A percentile compares a stretch with the other conserved stretches of the same genome.
Evolutionary conservation across 371 early-diverging fungal genomes (phyloP).

Genomic region (Aphelidium insulamus): DNA sequence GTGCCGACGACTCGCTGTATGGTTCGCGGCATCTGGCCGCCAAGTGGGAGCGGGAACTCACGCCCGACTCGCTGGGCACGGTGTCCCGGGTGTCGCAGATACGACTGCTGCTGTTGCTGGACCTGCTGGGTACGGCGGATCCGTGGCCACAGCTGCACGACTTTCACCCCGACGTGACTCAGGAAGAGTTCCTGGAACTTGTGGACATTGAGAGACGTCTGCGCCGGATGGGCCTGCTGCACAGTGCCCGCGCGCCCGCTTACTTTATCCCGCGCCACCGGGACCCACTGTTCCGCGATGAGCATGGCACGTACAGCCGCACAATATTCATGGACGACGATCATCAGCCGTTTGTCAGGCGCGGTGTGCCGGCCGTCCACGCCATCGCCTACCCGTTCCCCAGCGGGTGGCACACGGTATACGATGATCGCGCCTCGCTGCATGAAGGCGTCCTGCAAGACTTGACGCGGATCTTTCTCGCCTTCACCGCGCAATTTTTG

Average conservation of each 20-base stretch:
- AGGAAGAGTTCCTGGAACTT: conserved; percentile 7
- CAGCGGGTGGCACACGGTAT: conserved; percentile 80
- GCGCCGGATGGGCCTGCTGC: background rate
- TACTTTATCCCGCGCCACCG: no score
- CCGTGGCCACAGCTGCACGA: conserved; percentile 21
- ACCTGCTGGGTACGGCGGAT: conserved; percentile 45
- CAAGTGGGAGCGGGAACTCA: no score
- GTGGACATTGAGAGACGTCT: background rate
- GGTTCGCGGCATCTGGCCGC: conserved; percentile 48
- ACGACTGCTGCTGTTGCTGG: conserved; percentile 63
- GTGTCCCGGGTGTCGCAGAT: conserved; percentile 33
- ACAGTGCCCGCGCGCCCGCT: background rate
- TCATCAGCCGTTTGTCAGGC: conserved; percentile 62
- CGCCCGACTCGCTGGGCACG: no score
- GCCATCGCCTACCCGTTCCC: conserved; percentile 81
- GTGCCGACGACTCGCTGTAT: conserved; percentile 60
- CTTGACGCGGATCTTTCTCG: no score
- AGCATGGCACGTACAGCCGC: no score
- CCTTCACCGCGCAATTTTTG: no score
- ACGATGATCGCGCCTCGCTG: conserved; percentile 23
- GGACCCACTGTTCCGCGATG: no score
- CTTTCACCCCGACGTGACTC: conserved; percentile 19
- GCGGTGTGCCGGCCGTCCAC: conserved; percentile 67
- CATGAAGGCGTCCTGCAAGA: no score
- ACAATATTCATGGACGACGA: conserved; percentile 78